Evolutionary conservation across 352 stramenopile genomes (phyloP).

Genomic region (Detonula confervacea): DNA sequence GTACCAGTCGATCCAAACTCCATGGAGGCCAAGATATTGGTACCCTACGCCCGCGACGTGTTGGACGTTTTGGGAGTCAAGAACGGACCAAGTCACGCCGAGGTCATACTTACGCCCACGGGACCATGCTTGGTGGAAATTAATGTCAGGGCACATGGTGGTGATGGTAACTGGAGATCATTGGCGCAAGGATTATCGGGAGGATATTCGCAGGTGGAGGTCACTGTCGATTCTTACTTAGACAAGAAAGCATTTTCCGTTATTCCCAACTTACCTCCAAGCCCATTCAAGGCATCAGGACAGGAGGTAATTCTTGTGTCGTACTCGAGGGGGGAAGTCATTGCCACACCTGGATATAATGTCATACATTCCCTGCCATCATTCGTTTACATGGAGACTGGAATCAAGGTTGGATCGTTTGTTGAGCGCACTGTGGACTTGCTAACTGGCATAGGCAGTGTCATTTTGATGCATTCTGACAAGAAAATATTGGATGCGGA

Average conservation of each 20-base stretch:
- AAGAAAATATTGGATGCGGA: constrained; percentile 88
- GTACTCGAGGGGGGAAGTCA: constrained; percentile 90
- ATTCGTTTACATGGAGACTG: constrained; percentile 93
- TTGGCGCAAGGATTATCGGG: constrained; percentile 81
- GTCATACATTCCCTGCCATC: constrained; percentile 90
- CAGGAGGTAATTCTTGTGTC: constrained; percentile 95
- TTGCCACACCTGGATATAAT: constrained; percentile 88
- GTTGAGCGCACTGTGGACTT: constrained; percentile 93
- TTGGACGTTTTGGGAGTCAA: constrained; percentile 78
- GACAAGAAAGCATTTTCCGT: constrained; percentile 68
- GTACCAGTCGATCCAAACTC: constrained; percentile 66
- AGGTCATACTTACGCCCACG: constrained; percentile 84
- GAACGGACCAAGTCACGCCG: constrained; percentile 77
- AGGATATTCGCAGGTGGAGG: constrained; percentile 93
- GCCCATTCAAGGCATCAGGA: constrained; percentile 86
- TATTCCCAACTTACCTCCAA: constrained; percentile 84
- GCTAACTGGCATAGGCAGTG: constrained; percentile 92
- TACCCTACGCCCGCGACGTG: constrained; percentile 70
- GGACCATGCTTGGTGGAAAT: constrained; percentile 94
- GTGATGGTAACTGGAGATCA: constrained; percentile 93
- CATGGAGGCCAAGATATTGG: constrained; percentile 71
- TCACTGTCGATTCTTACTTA: constrained; percentile 89
- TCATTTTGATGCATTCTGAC: constrained; percentile 92
- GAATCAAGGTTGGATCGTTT: constrained; percentile 87
- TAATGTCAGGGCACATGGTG: constrained; percentile 92